These are phyloP conservation scores for Paecilomyces niveus DNA, from an alignment of 2,329 filamentous ascomycete species.

Conservation along the genomic window DNA sequence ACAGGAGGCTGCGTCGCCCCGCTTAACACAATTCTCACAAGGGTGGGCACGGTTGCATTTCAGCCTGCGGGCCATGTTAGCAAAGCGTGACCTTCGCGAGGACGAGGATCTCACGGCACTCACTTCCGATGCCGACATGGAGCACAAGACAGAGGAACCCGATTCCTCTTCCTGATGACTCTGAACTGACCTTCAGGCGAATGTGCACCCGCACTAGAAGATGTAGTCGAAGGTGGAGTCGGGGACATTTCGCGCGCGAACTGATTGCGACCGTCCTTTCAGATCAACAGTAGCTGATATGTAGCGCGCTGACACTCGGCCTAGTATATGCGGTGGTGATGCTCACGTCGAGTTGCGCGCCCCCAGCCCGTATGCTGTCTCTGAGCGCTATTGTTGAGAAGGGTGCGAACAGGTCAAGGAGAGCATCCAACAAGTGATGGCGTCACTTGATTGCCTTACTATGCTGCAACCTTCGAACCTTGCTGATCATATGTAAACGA, in stretches of 20 bases:
- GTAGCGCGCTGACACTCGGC: background rate
- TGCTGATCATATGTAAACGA: background rate
- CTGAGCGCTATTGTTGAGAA: background rate
- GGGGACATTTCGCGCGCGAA: conserved; percentile 26
- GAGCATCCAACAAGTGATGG: background rate
- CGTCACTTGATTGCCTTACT: background rate
- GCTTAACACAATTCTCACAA: conserved; percentile 91
- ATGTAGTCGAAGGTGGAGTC: conserved; percentile 51
- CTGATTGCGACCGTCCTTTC: background rate
- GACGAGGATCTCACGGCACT: conserved; percentile 22
- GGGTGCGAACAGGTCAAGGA: background rate
- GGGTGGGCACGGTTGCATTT: conserved; percentile 91
- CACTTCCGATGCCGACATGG: conserved; percentile 90
- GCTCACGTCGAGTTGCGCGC: background rate
- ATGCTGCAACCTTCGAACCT: background rate
- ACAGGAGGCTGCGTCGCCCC: conserved; percentile 72
- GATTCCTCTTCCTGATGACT: conserved; percentile 84
- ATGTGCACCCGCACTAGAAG: conserved; percentile 64
- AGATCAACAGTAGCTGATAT: background rate
- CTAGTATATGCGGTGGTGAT: background rate
- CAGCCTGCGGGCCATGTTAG: conserved; percentile 43
- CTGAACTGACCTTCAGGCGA: conserved; percentile 83
- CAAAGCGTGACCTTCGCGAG: conserved; percentile 7
- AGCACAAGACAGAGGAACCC: conserved; percentile 84
- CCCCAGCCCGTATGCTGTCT: background rate